phyloP scores from a whole-genome alignment of 2,329 filamentous ascomycete species.

The Aspergillus sp. region DNA sequence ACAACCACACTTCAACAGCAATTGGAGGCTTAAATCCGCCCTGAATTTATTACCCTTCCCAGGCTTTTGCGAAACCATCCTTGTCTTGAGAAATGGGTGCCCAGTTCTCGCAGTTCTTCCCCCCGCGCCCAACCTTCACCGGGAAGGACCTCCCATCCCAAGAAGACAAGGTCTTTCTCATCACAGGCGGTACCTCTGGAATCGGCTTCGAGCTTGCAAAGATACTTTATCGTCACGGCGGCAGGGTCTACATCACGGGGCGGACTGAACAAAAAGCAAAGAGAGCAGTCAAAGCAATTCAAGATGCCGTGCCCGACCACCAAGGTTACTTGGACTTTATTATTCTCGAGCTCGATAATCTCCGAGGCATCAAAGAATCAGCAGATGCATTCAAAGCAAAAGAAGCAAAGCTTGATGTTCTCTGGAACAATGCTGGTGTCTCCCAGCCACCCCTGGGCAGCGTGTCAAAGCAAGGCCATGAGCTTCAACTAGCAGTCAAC shows the following conservation, averaged over 20 bases:
- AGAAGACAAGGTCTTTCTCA: constrained; percentile 6
- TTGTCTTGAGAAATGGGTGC: neutral
- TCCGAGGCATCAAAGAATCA: constrained; percentile 15
- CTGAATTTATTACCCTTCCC: too few species aligned
- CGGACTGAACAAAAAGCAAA: constrained; percentile 5
- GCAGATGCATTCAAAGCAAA: constrained; percentile 34
- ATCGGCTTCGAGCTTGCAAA: constrained; percentile 12
- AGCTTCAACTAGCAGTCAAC: constrained; percentile 43
- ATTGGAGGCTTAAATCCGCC: too few species aligned
- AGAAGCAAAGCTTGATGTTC: constrained; percentile 41
- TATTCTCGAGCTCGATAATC: constrained; percentile 43
- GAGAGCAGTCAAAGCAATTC: neutral
- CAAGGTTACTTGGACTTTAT: constrained; percentile 42
- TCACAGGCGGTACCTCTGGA: constrained; percentile 11
- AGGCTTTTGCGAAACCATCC: too few species aligned
- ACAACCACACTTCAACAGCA: too few species aligned
- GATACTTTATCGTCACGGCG: constrained; percentile 10
- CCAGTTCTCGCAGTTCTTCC: constrained; percentile 12
- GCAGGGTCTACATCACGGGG: constrained; percentile 6
- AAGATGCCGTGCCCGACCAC: neutral
- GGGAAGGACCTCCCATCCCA: constrained; percentile 4
- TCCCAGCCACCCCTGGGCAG: constrained; percentile 35
- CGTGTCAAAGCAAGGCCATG: constrained; percentile 30
- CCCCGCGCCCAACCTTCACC: constrained; percentile 11
- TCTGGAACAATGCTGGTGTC: constrained; percentile 44